Percentiles rank a stretch among this genome's conserved stretches.
phyloP scores from a whole-genome alignment of 2,329 filamentous ascomycete genomes.

The Pyricularia sp. region DNA sequence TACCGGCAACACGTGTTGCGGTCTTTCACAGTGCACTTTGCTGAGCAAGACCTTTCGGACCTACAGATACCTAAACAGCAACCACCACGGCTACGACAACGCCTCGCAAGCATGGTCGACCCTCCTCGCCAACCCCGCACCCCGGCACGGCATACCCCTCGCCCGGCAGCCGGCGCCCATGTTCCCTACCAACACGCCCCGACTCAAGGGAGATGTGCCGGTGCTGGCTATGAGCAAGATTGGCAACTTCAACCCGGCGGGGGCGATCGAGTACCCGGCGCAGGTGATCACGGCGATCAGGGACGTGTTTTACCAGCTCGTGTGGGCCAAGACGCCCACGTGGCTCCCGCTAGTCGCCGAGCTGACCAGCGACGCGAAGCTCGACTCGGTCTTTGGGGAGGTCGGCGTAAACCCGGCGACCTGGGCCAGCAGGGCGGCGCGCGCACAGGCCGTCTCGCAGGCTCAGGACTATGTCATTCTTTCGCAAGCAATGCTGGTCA shows the following conservation, averaged over 20 bases:
- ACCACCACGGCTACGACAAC: not conserved
- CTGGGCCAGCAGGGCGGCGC: not conserved
- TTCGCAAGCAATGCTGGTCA: constrained; percentile 3
- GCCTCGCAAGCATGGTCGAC: not conserved
- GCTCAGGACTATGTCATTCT: not conserved
- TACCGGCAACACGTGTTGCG: too few species aligned
- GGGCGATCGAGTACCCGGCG: not conserved
- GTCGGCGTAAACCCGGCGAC: not conserved
- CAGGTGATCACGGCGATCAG: not conserved
- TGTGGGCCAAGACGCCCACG: not conserved
- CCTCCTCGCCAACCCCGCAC: not conserved
- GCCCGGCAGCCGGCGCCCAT: not conserved
- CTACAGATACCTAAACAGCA: constrained; percentile 2
- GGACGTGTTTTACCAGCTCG: not conserved
- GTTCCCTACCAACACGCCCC: not conserved
- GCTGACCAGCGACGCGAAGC: not conserved
- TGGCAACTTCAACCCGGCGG: not conserved
- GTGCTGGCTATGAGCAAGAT: not conserved
- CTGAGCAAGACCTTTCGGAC: not conserved
- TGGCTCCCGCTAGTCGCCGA: not conserved
- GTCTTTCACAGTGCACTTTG: too few species aligned
- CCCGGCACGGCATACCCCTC: not conserved
- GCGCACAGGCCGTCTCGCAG: not conserved
- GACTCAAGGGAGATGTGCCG: not conserved
- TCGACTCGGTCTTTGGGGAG: not conserved